phyloP scores from a whole-genome alignment of 805 yeast genomes.

The Brettanomyces custersianus region DNA sequence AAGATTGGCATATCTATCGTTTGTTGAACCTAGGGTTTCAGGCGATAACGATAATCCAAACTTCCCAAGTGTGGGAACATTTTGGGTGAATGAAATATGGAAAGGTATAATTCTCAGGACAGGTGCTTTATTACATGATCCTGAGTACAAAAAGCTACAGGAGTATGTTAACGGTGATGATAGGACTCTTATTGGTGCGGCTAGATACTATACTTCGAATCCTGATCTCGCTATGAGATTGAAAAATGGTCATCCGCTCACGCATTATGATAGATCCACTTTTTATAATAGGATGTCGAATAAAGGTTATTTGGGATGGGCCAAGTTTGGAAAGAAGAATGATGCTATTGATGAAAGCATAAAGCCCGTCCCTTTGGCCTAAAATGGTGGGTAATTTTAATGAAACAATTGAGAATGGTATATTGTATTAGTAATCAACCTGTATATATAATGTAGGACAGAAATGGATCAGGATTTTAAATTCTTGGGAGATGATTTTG shows the following conservation, averaged over 20 bases:
- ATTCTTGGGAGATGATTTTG: background rate
- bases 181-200: slow-evolving; percentile 34
- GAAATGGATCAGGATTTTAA: no score
- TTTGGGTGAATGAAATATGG: slow-evolving; percentile 14
- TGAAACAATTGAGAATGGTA: no score
- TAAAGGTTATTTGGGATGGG: slow-evolving; percentile 9
- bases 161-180: slow-evolving; percentile 20
- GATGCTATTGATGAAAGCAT: no score
- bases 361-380: no score
- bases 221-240: slow-evolving; percentile 35
- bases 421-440: no score
- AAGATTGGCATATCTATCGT: slow-evolving; percentile 18
- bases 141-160: slow-evolving; percentile 10
- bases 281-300: slow-evolving; percentile 25
- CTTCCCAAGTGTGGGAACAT: slow-evolving; percentile 5
- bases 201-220: slow-evolving; percentile 33
- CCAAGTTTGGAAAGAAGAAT: slow-evolving; percentile 6
- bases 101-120: slow-evolving; percentile 14
- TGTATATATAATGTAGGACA: no score
- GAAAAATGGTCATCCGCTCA: slow-evolving; percentile 25
- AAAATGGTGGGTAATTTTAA: no score
- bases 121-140: slow-evolving; percentile 19
- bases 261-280: slow-evolving; percentile 28
- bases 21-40: slow-evolving; percentile 24
- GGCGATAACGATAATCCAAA: slow-evolving; percentile 13